Percentiles rank a stretch among this genome's conserved stretches.
Conservation (phyloP, 1,284 basidiomycete species). For the Sporisorium graminicola region DNA sequence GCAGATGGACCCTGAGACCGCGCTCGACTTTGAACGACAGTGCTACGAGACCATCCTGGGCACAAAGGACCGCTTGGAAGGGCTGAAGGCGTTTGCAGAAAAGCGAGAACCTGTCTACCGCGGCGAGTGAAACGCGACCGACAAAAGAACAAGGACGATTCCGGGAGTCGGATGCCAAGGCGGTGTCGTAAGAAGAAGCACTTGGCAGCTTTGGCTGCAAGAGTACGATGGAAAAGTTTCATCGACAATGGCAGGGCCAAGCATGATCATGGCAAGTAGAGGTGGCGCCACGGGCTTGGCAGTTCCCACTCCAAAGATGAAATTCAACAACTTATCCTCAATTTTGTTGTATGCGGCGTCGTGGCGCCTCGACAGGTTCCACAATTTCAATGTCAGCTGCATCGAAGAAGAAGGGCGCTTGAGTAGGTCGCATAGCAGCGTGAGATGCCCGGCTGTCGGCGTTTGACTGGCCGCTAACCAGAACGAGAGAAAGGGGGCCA, state of each 20-base stretch:
- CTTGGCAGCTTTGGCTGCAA: too few species aligned
- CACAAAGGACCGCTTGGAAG: slow-evolving; percentile 84
- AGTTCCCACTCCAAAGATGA: too few species aligned
- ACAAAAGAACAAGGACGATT: neutral
- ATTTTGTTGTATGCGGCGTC: neutral
- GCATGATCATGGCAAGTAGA: too few species aligned
- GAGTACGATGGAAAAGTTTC: too few species aligned
- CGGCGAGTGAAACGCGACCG: slow-evolving; percentile 76
- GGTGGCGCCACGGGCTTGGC: too few species aligned
- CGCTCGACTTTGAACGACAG: slow-evolving; percentile 87
- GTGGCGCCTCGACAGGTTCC: slow-evolving; percentile 20
- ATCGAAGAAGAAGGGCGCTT: neutral
- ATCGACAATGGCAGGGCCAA: neutral
- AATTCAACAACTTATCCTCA: neutral
- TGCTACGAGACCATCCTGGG: slow-evolving; percentile 86
- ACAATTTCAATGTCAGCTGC: slow-evolving; percentile 8
- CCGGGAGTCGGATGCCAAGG: neutral
- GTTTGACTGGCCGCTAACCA: neutral
- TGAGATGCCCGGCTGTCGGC: too few species aligned
- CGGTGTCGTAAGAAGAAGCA: neutral
- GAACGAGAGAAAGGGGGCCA: neutral
- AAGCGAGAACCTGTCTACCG: slow-evolving; percentile 85
- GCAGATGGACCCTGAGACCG: slow-evolving; percentile 76
- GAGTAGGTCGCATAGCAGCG: too few species aligned
- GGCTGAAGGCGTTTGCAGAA: slow-evolving; percentile 87